Conservation (phyloP, 768 basidiomycete species). For the Amanita exitialis region DNA sequence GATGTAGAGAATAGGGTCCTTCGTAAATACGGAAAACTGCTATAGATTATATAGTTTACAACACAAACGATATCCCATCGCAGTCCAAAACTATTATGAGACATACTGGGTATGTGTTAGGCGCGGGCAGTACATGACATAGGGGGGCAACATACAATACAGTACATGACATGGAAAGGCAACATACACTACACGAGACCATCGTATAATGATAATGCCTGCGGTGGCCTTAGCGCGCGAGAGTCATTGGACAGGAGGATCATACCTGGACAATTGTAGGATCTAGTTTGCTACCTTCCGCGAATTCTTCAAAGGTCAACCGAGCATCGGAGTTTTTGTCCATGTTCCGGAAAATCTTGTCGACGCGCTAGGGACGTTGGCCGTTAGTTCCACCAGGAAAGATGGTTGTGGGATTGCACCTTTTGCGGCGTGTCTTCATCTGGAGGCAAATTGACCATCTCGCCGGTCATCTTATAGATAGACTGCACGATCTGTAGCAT, state of each 20-base stretch:
- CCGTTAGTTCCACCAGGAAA: background rate
- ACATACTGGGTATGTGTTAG: background rate
- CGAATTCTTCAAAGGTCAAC: constrained; percentile 94
- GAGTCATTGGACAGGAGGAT: background rate
- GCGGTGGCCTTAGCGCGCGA: constrained; percentile 5
- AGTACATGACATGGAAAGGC: background rate
- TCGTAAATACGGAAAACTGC: constrained; percentile 60
- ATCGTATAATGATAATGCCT: constrained; percentile 94
- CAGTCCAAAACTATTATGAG: background rate
- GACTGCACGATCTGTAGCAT: constrained; percentile 98
- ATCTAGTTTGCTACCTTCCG: constrained; percentile 97
- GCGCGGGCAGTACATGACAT: too few species aligned
- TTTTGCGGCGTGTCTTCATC: constrained; percentile 99
- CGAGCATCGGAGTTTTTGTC: constrained; percentile 91
- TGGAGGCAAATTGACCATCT: constrained; percentile 96
- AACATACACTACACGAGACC: constrained; percentile 61
- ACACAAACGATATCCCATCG: background rate
- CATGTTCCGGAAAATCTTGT: constrained; percentile 99
- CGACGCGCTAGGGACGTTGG: constrained; percentile 64
- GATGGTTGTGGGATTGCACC: constrained; percentile 25
- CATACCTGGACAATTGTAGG: constrained; percentile 94
- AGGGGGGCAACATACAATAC: too few species aligned
- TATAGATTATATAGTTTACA: constrained; percentile 1
- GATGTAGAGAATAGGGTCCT: constrained; percentile 76
- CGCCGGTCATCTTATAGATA: constrained; percentile 99